Percentiles rank a stretch among this genome's conserved stretches.
Conservation (phyloP, 2,329 filamentous ascomycete genomes). For the Parastagonospora nodorum region DNA sequence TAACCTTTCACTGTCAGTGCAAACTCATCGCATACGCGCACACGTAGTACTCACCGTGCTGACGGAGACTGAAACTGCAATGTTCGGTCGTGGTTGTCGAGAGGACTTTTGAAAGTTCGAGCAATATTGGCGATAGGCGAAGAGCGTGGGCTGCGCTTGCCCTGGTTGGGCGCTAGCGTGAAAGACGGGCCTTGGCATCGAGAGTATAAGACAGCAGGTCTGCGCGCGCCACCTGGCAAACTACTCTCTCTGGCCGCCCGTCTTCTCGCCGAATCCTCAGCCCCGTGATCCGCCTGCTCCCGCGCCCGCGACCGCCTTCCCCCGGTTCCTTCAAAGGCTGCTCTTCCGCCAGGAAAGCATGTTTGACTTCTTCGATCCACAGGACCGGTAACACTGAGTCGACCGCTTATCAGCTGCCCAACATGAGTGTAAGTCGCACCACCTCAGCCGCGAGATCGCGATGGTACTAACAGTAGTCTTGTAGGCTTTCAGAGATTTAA, state of each 20-base stretch:
- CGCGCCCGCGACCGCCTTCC: constrained; percentile 17
- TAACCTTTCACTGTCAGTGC: constrained; percentile 42
- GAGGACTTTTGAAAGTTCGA: constrained; percentile 29
- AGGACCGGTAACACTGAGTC: constrained; percentile 46
- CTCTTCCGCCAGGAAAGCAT: constrained; percentile 35
- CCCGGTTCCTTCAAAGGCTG: constrained; percentile 10
- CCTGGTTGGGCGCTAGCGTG: background rate
- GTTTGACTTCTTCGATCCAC: constrained; percentile 39
- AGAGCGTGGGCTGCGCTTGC: constrained; percentile 12
- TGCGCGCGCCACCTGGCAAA: constrained; percentile 29
- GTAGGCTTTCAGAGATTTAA: constrained; percentile 43
- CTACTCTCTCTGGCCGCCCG: constrained; percentile 22
- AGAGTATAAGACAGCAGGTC: constrained; percentile 26
- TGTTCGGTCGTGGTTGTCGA: constrained; percentile 59
- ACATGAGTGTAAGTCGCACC: constrained; percentile 45
- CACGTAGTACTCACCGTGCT: constrained; percentile 67
- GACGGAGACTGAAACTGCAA: constrained; percentile 99
- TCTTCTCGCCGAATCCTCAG: constrained; percentile 19
- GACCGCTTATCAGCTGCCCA: constrained; percentile 36
- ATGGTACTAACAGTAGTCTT: constrained; percentile 13
- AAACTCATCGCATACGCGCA: background rate
- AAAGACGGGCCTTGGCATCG: background rate
- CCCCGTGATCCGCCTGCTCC: constrained; percentile 18
- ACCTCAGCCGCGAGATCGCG: constrained; percentile 14
- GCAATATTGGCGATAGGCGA: constrained; percentile 9